phyloP scores from a whole-genome alignment of 2,329 filamentous ascomycete species.

The Penicillium sp. region DNA sequence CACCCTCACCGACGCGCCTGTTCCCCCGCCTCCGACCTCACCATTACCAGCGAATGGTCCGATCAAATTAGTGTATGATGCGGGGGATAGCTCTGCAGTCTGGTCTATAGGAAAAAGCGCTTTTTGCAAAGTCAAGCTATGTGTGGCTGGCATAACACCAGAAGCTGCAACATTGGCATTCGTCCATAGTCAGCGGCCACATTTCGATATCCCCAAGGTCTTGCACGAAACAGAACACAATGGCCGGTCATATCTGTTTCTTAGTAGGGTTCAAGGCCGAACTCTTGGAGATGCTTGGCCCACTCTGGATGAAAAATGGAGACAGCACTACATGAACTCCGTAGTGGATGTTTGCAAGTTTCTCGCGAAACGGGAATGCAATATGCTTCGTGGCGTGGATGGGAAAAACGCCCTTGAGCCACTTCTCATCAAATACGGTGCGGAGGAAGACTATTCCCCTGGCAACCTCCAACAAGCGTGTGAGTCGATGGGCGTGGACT shows the following conservation, averaged over 20 bases:
- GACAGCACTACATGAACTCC: conserved; percentile 19
- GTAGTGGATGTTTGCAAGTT: not conserved
- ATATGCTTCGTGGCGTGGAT: conserved; percentile 4
- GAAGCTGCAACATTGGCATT: conserved; percentile 5
- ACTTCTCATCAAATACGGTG: not conserved
- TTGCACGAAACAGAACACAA: conserved; percentile 15
- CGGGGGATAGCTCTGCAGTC: conserved; percentile 21
- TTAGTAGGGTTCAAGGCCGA: conserved; percentile 23
- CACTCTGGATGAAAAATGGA: conserved; percentile 23
- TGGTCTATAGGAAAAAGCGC: conserved; percentile 22
- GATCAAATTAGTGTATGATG: conserved; percentile 19
- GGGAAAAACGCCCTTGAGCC: not conserved
- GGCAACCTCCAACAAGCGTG: not conserved
- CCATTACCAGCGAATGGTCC: not conserved
- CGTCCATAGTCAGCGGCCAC: not conserved
- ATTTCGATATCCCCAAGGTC: not conserved
- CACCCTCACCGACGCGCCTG: not conserved
- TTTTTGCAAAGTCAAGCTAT: conserved; percentile 23
- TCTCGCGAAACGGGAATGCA: not conserved
- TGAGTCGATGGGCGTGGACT: conserved; percentile 5
- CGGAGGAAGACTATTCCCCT: conserved; percentile 12
- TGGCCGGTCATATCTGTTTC: conserved; percentile 26
- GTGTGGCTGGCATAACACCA: not conserved
- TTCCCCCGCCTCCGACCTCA: not conserved
- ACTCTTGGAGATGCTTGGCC: conserved; percentile 28